Conservation (phyloP, 495 filamentous ascomycete species). For the Penicillium canescens region DNA sequence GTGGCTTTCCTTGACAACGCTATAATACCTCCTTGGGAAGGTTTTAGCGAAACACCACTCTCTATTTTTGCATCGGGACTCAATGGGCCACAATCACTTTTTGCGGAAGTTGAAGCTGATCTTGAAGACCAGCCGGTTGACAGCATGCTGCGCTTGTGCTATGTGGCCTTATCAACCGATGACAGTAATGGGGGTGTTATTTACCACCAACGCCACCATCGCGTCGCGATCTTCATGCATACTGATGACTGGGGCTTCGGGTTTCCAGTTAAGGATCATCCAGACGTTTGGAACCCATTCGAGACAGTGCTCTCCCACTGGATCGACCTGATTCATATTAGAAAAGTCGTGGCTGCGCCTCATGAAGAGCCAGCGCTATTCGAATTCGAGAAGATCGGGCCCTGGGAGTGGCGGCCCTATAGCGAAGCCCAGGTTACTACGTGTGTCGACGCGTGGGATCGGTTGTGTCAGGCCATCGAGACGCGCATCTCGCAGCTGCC, state of each 20-base stretch:
- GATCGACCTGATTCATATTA: constrained; percentile 30
- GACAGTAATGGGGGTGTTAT: constrained; percentile 8
- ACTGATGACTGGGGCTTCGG: constrained; percentile 8
- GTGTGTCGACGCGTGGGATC: constrained; percentile 16
- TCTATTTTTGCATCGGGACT: constrained; percentile 11
- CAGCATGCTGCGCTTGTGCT: constrained; percentile 11
- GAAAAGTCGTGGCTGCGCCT: constrained; percentile 26
- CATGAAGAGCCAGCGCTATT: constrained; percentile 16
- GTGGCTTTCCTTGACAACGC: constrained; percentile 14
- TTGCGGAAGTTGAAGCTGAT: constrained; percentile 10
- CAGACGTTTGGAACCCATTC: constrained; percentile 32
- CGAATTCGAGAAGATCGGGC: constrained; percentile 13
- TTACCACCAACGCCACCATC: constrained; percentile 14
- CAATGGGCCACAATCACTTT: background rate
- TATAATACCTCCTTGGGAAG: constrained; percentile 7
- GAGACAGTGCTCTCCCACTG: constrained; percentile 39
- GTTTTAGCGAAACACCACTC: constrained; percentile 11
- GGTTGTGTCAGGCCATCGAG: constrained; percentile 11
- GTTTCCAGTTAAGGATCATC: constrained; percentile 13
- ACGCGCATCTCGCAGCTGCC: constrained; percentile 10
- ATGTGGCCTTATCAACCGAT: constrained; percentile 4
- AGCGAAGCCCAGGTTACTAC: constrained; percentile 16
- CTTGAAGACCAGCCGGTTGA: constrained; percentile 10
- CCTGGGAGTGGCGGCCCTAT: constrained; percentile 20
- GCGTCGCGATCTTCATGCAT: constrained; percentile 14